phyloP scores from a whole-genome alignment of 495 filamentous ascomycete genomes.

The Penicillium egyptiacum region DNA sequence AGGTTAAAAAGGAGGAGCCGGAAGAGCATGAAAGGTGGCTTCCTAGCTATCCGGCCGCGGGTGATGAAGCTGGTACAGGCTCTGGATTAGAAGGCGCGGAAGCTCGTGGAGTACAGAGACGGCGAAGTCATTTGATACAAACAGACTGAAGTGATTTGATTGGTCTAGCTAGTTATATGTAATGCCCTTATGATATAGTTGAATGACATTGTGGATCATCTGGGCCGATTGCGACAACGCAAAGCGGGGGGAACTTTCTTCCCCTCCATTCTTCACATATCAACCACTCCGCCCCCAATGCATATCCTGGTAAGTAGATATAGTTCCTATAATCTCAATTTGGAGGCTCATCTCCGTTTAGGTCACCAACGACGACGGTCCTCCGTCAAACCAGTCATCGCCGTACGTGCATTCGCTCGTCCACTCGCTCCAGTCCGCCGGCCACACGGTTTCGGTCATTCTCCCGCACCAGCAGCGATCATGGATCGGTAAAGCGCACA shows the following conservation, averaged over 20 bases:
- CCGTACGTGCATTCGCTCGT: conserved; percentile 91
- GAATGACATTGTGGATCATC: conserved; percentile 3
- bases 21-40: conserved; percentile 19
- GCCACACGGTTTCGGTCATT: conserved; percentile 84
- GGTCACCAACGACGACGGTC: conserved; percentile 94
- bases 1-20: conserved; percentile 27
- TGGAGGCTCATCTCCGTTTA: conserved; percentile 42
- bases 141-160: conserved; percentile 15
- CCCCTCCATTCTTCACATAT: conserved; percentile 19
- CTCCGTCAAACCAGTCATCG: conserved; percentile 84
- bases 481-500: conserved; percentile 97
- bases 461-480: conserved; percentile 89
- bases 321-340: not conserved
- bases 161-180: not conserved
- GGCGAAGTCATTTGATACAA: conserved; percentile 32
- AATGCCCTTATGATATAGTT: not conserved
- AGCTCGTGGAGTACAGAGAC: conserved; percentile 36
- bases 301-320: conserved; percentile 45
- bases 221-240: conserved; percentile 10
- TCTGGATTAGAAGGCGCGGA: conserved; percentile 38
- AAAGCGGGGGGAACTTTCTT: conserved; percentile 18
- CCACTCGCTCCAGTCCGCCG: conserved; percentile 68
- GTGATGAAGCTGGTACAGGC: conserved; percentile 25
- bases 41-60: conserved; percentile 20
- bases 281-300: conserved; percentile 32